These are phyloP conservation scores for Plasmodium relictum DNA, from an alignment of 169 alveolate genomes.

Conservation along the genomic window DNA sequence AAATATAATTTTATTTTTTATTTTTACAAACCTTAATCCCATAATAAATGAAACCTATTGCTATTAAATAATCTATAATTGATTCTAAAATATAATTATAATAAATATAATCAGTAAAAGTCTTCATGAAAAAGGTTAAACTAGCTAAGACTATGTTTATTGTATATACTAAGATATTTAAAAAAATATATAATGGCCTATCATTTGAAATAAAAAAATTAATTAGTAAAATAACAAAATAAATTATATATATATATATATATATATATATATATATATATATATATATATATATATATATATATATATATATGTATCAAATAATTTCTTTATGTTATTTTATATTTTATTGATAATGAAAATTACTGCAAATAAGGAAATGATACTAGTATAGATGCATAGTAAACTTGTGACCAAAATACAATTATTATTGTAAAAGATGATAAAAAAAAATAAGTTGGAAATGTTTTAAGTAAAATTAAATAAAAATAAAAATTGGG, in stretches of 20 bases:
- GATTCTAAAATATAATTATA: slow-evolving; percentile 61
- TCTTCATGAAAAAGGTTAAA: slow-evolving; percentile 21
- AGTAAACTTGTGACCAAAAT: slow-evolving; percentile 73
- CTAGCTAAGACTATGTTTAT: slow-evolving; percentile 35
- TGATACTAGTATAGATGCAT: slow-evolving; percentile 62
- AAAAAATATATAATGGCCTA: slow-evolving; percentile 40
- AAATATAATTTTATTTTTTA: background rate
- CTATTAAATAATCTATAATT: slow-evolving; percentile 46
- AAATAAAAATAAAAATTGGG: slow-evolving; percentile 42
- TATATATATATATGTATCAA: background rate
- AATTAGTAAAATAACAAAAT: background rate
- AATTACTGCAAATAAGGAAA: slow-evolving; percentile 43
- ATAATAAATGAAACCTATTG: slow-evolving; percentile 40
- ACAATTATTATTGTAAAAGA: slow-evolving; percentile 62
- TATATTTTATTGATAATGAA: background rate
- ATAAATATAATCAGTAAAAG: slow-evolving; percentile 36
- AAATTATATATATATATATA: background rate
- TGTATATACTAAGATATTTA: slow-evolving; percentile 33
- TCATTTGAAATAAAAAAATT: background rate
- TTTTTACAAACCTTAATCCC: slow-evolving; percentile 49
- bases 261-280: background rate
- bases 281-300: slow-evolving; percentile 16
- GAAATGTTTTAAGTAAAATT: slow-evolving; percentile 31
- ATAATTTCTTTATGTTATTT: background rate
- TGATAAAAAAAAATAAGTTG: slow-evolving; percentile 56